These are phyloP conservation scores for Lasiodiplodia gonubiensis DNA, from an alignment of 2,329 filamentous ascomycete genomes.

Conservation along the genomic window DNA sequence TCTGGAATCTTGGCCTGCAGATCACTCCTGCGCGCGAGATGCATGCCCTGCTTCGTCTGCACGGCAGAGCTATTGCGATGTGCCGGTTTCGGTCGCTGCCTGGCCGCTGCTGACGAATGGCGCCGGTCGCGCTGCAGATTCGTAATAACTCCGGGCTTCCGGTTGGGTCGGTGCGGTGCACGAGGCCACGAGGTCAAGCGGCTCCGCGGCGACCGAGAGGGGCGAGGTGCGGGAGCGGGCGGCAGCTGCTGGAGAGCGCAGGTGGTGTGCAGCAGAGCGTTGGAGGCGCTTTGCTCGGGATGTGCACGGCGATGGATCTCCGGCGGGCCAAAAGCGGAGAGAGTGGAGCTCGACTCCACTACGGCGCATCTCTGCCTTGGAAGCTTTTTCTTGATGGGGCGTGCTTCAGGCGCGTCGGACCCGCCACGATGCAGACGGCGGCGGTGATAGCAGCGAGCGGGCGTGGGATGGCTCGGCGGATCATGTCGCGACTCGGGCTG, in stretches of 20 bases:
- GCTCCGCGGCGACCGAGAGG: neutral
- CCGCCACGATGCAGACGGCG: conserved; percentile 1
- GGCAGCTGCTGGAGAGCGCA: neutral
- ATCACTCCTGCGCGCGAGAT: conserved; percentile 20
- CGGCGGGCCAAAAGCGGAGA: conserved; percentile 21
- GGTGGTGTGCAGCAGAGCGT: neutral
- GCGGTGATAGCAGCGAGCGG: neutral
- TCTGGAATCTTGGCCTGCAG: conserved; percentile 27
- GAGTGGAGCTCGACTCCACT: conserved; percentile 23
- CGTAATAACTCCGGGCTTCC: neutral
- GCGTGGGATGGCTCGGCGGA: conserved; percentile 14
- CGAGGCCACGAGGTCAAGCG: neutral
- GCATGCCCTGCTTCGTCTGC: conserved; percentile 4
- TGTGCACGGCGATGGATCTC: conserved; percentile 23
- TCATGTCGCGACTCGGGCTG: neutral
- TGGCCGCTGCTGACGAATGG: conserved; percentile 19
- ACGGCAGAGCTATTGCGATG: conserved; percentile 7
- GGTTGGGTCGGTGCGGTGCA: neutral
- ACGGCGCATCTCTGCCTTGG: conserved; percentile 14
- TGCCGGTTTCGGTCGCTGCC: conserved; percentile 10
- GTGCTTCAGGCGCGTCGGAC: neutral
- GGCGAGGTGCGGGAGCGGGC: neutral
- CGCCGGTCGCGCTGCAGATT: neutral
- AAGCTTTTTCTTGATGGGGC: conserved; percentile 4
- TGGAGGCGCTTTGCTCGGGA: conserved; percentile 13